phyloP scores from a whole-genome alignment of 495 filamentous ascomycete species.

The Hypoxylon trugodes region DNA sequence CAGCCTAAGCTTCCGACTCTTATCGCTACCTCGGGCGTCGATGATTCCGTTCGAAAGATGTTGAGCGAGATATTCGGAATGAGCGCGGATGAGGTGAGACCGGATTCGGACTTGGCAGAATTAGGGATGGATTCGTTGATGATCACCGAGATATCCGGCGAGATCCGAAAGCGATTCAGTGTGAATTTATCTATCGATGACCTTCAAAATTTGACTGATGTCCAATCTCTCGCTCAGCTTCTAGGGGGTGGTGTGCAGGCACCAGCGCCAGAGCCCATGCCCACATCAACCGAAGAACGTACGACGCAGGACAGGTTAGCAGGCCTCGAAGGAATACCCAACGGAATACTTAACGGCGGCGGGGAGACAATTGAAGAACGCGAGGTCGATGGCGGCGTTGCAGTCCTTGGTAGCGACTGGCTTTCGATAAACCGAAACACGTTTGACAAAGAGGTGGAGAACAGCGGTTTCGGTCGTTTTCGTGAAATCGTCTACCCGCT shows the following conservation, averaged over 20 bases:
- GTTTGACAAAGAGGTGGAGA: slow-evolving; percentile 2
- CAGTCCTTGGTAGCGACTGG: slow-evolving; percentile 13
- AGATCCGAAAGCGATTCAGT: slow-evolving; percentile 42
- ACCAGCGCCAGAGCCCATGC: not conserved
- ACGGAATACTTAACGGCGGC: not conserved
- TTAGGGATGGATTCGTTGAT: slow-evolving; percentile 57
- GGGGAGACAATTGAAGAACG: not conserved
- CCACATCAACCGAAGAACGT: not conserved
- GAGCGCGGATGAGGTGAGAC: slow-evolving; percentile 16
- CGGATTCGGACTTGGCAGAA: slow-evolving; percentile 35
- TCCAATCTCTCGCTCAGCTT: slow-evolving; percentile 12
- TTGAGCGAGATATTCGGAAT: slow-evolving; percentile 22
- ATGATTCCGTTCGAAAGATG: slow-evolving; percentile 15
- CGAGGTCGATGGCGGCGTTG: slow-evolving; percentile 7
- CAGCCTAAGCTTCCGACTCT: not conserved
- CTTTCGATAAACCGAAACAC: slow-evolving; percentile 11
- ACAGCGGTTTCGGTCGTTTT: slow-evolving; percentile 35
- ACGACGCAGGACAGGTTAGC: not conserved
- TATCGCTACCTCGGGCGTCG: not conserved
- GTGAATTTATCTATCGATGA: slow-evolving; percentile 18
- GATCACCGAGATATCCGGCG: slow-evolving; percentile 50
- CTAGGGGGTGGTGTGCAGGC: slow-evolving; percentile 4
- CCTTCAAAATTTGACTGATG: slow-evolving; percentile 21
- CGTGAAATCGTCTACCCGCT: slow-evolving; percentile 44
- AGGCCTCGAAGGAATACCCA: not conserved